Evolutionary conservation across 257 asterid genomes (phyloP).

Genomic region (Plantago major): DNA sequence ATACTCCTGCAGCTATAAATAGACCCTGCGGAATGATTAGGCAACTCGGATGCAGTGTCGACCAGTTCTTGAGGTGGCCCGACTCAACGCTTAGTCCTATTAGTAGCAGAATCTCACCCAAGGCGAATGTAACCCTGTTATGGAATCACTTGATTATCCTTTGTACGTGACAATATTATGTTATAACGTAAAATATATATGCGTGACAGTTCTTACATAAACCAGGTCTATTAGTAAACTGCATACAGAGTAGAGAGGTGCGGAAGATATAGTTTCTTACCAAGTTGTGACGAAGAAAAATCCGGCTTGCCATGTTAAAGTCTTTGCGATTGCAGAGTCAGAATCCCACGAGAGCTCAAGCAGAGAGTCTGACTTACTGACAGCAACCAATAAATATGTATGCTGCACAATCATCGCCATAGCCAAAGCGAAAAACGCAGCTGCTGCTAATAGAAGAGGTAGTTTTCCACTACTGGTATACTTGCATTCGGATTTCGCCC

Average conservation of each 20-base stretch:
- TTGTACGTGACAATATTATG: background rate
- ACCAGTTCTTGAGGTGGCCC: conserved; percentile 82
- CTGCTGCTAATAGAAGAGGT: conserved; percentile 55
- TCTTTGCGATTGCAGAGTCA: conserved; percentile 43
- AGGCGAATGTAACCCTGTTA: conserved; percentile 66
- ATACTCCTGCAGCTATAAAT: conserved; percentile 78
- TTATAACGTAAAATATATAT: background rate
- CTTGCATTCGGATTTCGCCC: conserved; percentile 37
- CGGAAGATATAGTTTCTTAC: conserved; percentile 24
- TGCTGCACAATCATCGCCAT: conserved; percentile 72
- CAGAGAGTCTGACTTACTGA: conserved; percentile 45
- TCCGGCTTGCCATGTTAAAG: conserved; percentile 65
- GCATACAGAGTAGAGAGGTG: background rate
- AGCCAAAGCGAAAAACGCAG: conserved; percentile 65
- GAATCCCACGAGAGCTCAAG: conserved; percentile 45
- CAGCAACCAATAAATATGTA: conserved; percentile 52
- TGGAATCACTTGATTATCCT: background rate
- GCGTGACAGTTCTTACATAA: background rate
- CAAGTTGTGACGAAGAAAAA: conserved; percentile 76
- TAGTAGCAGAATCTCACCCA: conserved; percentile 70
- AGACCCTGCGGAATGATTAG: conserved; percentile 49
- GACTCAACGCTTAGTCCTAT: conserved; percentile 83
- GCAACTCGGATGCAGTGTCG: conserved; percentile 43
- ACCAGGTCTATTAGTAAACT: background rate
- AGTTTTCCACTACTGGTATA: conserved; percentile 57